phyloP scores from a whole-genome alignment of 495 filamentous ascomycete genomes.

The Annulohypoxylon maeteangense region DNA sequence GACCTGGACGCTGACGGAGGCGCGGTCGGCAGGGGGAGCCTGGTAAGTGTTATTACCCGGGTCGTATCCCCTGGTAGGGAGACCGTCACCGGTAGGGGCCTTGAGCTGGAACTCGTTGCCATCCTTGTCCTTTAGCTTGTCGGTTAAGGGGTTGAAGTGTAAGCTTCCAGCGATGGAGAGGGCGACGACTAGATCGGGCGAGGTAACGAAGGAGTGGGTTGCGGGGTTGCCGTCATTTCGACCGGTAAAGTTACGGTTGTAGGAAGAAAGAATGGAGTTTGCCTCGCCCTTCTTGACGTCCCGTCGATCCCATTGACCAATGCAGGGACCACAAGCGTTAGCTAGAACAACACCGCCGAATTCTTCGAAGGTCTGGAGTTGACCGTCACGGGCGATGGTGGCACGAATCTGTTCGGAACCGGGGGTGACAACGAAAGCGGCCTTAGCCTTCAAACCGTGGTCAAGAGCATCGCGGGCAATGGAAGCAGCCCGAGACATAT shows the following conservation, averaged over 20 bases:
- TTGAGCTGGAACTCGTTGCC: slow-evolving; percentile 94
- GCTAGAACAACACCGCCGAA: slow-evolving; percentile 96
- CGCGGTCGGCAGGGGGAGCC: slow-evolving; percentile 86
- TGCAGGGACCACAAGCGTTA: slow-evolving; percentile 89
- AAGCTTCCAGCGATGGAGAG: slow-evolving; percentile 89
- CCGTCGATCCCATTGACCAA: slow-evolving; percentile 90
- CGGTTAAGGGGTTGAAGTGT: slow-evolving; percentile 96
- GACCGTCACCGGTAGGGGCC: slow-evolving; percentile 81
- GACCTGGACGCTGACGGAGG: slow-evolving; percentile 78
- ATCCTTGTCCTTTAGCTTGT: slow-evolving; percentile 93
- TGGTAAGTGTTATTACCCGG: slow-evolving; percentile 96
- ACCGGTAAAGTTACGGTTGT: slow-evolving; percentile 99
- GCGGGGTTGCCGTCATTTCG: slow-evolving; percentile 99
- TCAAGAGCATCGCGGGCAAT: slow-evolving; percentile 94
- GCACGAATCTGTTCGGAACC: slow-evolving; percentile 98
- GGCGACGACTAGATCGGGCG: slow-evolving; percentile 96
- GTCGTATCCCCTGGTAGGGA: slow-evolving; percentile 87
- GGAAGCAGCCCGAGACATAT: slow-evolving; percentile 94
- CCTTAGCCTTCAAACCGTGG: slow-evolving; percentile 94
- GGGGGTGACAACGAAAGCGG: slow-evolving; percentile 92
- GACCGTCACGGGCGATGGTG: slow-evolving; percentile 93
- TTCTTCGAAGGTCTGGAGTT: slow-evolving; percentile 96
- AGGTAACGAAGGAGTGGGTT: slow-evolving; percentile 97
- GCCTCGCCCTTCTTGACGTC: slow-evolving; percentile 97
- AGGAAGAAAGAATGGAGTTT: slow-evolving; percentile 95